phyloP scores from a whole-genome alignment of 306 rosid species.

The Ceratonia siliqua region DNA sequence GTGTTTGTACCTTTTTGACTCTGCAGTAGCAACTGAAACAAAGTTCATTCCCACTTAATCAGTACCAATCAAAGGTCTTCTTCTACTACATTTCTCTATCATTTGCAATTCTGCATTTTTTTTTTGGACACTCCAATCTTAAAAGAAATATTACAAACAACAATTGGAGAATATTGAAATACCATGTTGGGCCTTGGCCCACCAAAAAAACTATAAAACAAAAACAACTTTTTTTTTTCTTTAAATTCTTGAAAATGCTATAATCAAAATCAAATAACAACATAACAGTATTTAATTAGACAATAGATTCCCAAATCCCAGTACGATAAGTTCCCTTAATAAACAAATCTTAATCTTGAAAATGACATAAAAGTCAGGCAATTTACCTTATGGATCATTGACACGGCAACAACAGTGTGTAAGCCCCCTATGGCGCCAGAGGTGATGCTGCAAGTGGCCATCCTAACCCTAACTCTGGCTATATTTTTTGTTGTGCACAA shows the following conservation, averaged over 20 bases:
- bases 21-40: slow-evolving; percentile 3
- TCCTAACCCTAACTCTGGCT: slow-evolving; percentile 36
- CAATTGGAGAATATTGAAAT: neutral
- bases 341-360: neutral
- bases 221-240: too few species aligned
- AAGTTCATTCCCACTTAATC: neutral
- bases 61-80: neutral
- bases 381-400: too few species aligned
- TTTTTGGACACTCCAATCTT: neutral
- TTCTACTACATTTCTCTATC: neutral
- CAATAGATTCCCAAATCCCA: too few species aligned
- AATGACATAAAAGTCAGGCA: too few species aligned
- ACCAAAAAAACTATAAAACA: too few species aligned
- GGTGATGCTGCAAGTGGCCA: slow-evolving; percentile 33
- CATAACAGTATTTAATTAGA: too few species aligned
- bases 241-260: too few species aligned
- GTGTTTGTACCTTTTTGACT: slow-evolving; percentile 10
- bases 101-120: neutral
- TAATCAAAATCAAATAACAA: too few species aligned
- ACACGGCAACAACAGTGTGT: neutral
- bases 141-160: neutral
- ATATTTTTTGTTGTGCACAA: slow-evolving; percentile 32
- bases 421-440: slow-evolving; percentile 37
- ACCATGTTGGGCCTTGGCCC: neutral
- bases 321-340: too few species aligned